A percentile compares a stretch with the other conserved stretches of the same genome.
Conservation (phyloP, 108 stramenopile genomes). For the Skeletonema tropicum region DNA sequence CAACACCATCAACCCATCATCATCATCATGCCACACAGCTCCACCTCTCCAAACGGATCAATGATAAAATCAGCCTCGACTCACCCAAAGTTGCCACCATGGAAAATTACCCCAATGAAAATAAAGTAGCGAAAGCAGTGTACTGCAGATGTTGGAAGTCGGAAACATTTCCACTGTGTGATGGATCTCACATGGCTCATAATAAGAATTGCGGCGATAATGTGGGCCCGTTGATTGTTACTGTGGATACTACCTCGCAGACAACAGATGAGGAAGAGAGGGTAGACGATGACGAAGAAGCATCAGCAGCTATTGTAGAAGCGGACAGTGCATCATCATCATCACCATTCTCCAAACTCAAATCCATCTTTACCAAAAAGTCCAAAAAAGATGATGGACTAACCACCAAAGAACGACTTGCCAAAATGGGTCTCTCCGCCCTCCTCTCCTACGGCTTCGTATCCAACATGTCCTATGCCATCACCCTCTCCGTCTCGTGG, state of each 20-base stretch:
- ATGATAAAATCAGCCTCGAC: constrained; percentile 56
- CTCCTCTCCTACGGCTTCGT: constrained; percentile 90
- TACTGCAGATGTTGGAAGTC: constrained; percentile 87
- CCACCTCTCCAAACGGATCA: constrained; percentile 38
- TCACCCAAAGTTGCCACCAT: constrained; percentile 52
- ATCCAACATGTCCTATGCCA: constrained; percentile 77
- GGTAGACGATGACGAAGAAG: neutral
- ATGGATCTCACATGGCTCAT: constrained; percentile 76
- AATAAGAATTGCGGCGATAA: constrained; percentile 84
- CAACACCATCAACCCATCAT: neutral
- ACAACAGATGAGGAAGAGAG: neutral
- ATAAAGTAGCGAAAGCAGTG: constrained; percentile 42
- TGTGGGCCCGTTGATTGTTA: constrained; percentile 87
- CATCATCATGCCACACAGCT: neutral
- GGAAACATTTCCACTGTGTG: constrained; percentile 78
- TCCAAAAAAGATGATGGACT: constrained; percentile 12
- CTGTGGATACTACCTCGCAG: constrained; percentile 6
- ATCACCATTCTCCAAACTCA: constrained; percentile 7
- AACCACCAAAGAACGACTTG: constrained; percentile 59
- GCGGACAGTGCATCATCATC: neutral
- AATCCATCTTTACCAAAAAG: constrained; percentile 7
- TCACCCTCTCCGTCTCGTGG: constrained; percentile 82
- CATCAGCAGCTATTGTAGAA: neutral
- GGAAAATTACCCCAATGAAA: constrained; percentile 40
- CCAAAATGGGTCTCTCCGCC: constrained; percentile 82